Evolutionary conservation across 768 basidiomycete genomes (phyloP), one percentile per base, ranked within the genome.

Genomic region (Imleria badia): DNA sequence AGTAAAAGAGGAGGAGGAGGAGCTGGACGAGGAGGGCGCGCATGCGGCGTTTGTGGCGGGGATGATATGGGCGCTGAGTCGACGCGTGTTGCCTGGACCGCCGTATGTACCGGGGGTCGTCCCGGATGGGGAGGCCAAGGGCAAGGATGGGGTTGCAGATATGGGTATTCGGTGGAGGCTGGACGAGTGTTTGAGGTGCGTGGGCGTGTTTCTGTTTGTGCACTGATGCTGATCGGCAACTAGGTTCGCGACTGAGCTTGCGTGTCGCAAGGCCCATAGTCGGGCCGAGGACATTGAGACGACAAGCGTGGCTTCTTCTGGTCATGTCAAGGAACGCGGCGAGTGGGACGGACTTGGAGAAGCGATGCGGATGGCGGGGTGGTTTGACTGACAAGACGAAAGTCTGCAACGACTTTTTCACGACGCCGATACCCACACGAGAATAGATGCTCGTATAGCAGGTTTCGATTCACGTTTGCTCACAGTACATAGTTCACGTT

Each of bases 41-140:
- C 87, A 91, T 60, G 86, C 89, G 53, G 90, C 89, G 4, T 91
- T 91, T 60, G 81, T 91, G n/a, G 85, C 87, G 0, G 91, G 90
- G 9, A 92, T 94, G 89, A 87, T 94, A 51, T 93, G 83, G 68
- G 83, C 90, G 0, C 66, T 94, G 60, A 91, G 85, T 51, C 74
- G 89, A 60, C 77, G 83, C 42, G 72, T 91, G 48, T 72, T 85
- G 44, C 91, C 91, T 31, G 89, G 91, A 0, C 70, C 80, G 10
- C 91, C 89, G n/a, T 93, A 89, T 68, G 84, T 83, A 10, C 88
- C 85, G 5, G 61, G 61, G 5, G 34, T 36, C 10, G 49, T 36
- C 52, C 13, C 45, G 6, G 55, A 62, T 12, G 54, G 40, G 14
- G 68, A 66, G 14, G 45, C 35, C 15, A 61, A 64, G 22, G 52